phyloP scores from a whole-genome alignment of 306 rosid species.

The Medicago lupulina region DNA sequence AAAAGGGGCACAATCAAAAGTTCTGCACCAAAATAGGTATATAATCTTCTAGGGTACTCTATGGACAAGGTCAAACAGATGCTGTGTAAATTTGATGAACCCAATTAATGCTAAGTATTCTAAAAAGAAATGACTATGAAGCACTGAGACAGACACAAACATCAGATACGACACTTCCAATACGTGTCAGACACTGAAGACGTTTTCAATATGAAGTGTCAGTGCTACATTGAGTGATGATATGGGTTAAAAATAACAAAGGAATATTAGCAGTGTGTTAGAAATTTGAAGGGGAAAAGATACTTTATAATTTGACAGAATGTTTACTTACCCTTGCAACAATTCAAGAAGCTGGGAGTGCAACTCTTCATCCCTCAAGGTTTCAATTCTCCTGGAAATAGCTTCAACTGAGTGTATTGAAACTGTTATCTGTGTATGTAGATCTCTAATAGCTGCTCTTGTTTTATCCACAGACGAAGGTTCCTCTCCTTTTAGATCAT shows the following conservation, averaged over 20 bases:
- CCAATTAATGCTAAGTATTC: neutral
- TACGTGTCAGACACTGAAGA: no score
- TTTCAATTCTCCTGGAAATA: constrained; percentile 80
- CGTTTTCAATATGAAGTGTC: neutral
- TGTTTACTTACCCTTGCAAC: constrained; percentile 65
- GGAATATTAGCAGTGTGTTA: constrained; percentile 17
- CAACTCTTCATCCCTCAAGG: constrained; percentile 87
- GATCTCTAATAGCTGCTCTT: constrained; percentile 74
- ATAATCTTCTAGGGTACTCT: neutral
- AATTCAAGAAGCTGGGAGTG: constrained; percentile 87
- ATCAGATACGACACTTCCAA: no score
- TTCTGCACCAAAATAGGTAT: constrained; percentile 9
- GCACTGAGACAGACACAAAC: no score
- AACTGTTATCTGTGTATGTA: constrained; percentile 84
- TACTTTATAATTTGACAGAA: neutral
- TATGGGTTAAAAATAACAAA: neutral
- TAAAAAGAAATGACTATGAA: constrained; percentile 1
- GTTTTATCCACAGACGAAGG: constrained; percentile 73
- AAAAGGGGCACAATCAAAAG: neutral
- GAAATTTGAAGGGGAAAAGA: constrained; percentile 1
- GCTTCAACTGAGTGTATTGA: constrained; percentile 91
- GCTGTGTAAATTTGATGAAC: neutral
- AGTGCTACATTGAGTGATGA: no score
- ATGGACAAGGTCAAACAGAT: constrained; percentile 5
- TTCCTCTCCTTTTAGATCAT: constrained; percentile 75